Percentiles rank a stretch among this genome's conserved stretches.
Evolutionary conservation across 2,329 filamentous ascomycete genomes (phyloP).

Genomic region (Epichloe bromicola): DNA sequence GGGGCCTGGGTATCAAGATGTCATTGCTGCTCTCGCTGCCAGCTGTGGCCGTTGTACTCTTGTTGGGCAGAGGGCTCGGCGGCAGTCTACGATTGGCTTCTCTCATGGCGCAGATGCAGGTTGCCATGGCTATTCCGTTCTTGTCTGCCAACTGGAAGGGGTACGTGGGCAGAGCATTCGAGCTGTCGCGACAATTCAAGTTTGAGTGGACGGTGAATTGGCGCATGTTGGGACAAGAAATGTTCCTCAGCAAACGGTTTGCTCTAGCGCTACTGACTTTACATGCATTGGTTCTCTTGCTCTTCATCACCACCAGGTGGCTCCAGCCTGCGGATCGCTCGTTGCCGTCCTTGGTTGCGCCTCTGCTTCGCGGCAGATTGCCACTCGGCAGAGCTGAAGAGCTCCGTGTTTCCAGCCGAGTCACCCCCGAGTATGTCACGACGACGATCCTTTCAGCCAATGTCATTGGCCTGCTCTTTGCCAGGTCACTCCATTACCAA

Average conservation of each 20-base stretch:
- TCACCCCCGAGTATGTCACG: conserved; percentile 62
- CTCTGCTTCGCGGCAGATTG: conserved; percentile 28
- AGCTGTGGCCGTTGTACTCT: conserved; percentile 62
- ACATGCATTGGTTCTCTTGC: conserved; percentile 51
- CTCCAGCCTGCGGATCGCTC: conserved; percentile 51
- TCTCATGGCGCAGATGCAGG: conserved; percentile 67
- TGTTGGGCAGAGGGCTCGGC: conserved; percentile 57
- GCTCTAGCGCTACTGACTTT: conserved; percentile 50
- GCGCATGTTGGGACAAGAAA: conserved; percentile 79
- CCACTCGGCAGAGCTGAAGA: conserved; percentile 41
- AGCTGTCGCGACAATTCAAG: conserved; percentile 80
- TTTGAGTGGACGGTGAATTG: conserved; percentile 99
- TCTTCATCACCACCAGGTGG: conserved; percentile 60
- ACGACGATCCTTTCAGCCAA: conserved; percentile 67
- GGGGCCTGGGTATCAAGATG: conserved; percentile 92
- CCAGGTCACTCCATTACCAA: conserved; percentile 83
- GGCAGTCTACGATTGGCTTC: conserved; percentile 54
- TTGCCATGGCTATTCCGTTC: conserved; percentile 57
- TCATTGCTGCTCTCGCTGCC: conserved; percentile 72
- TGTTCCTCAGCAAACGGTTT: conserved; percentile 60
- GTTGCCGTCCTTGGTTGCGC: conserved; percentile 37
- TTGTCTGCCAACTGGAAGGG: conserved; percentile 48
- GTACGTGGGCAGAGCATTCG: conserved; percentile 76
- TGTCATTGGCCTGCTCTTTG: conserved; percentile 70
- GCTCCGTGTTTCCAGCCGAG: conserved; percentile 37